These are phyloP conservation scores for Aureobasidium pullulans DNA, from an alignment of 2,329 filamentous ascomycete species.

Conservation along the genomic window DNA sequence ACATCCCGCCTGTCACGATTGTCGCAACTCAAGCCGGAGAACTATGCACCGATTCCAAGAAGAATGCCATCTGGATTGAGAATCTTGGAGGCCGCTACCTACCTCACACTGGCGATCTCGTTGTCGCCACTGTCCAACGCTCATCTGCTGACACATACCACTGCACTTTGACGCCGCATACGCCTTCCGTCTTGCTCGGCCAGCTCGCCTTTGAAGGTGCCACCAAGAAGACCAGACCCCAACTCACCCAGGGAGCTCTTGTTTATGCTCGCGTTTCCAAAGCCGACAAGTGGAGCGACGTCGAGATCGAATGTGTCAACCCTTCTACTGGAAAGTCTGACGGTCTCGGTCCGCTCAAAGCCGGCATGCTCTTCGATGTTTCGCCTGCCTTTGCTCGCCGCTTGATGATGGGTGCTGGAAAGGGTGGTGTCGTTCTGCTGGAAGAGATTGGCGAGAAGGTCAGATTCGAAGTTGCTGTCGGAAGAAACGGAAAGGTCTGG, in stretches of 20 bases:
- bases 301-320: slow-evolving; percentile 85
- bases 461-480: slow-evolving; percentile 88
- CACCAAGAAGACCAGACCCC: slow-evolving; percentile 82
- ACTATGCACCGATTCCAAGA: slow-evolving; percentile 60
- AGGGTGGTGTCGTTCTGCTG: slow-evolving; percentile 63
- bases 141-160: slow-evolving; percentile 70
- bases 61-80: slow-evolving; percentile 74
- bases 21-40: slow-evolving; percentile 60
- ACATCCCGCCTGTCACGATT: slow-evolving; percentile 70
- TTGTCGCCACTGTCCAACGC: slow-evolving; percentile 79
- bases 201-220: slow-evolving; percentile 90
- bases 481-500: slow-evolving; percentile 88
- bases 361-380: slow-evolving; percentile 79
- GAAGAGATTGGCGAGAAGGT: slow-evolving; percentile 76
- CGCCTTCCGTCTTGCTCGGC: slow-evolving; percentile 61
- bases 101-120: slow-evolving; percentile 72
- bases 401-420: slow-evolving; percentile 55
- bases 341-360: slow-evolving; percentile 73
- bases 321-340: slow-evolving; percentile 80
- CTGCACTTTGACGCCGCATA: slow-evolving; percentile 63
- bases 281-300: slow-evolving; percentile 74
- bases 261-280: slow-evolving; percentile 82
- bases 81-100: slow-evolving; percentile 64
- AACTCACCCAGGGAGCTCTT: slow-evolving; percentile 64
- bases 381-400: slow-evolving; percentile 76